Evolutionary conservation across 2,329 filamentous ascomycete species (phyloP).

Genomic region (Thermomyces lanuginosus): DNA sequence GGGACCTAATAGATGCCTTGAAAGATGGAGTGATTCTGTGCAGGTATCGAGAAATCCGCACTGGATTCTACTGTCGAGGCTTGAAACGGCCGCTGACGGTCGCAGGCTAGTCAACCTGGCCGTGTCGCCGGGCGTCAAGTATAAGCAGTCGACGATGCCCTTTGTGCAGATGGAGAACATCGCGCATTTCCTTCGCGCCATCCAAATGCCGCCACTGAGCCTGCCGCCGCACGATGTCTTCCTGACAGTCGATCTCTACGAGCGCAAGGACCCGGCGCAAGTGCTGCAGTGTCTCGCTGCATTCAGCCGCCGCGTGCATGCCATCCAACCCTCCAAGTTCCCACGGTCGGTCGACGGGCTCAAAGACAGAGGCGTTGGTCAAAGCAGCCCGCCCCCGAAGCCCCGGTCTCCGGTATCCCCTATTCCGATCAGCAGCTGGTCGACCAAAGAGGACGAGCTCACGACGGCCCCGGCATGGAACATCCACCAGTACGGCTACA

Average conservation of each 20-base stretch:
- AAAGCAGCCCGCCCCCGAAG: slow-evolving; percentile 37
- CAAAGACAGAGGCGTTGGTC: slow-evolving; percentile 40
- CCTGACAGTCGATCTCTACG: slow-evolving; percentile 89
- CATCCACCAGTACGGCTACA: slow-evolving; percentile 94
- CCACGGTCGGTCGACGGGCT: slow-evolving; percentile 55
- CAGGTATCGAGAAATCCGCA: slow-evolving; percentile 42
- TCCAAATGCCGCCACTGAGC: slow-evolving; percentile 67
- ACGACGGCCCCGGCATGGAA: slow-evolving; percentile 87
- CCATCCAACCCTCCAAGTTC: slow-evolving; percentile 56
- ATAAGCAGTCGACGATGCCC: slow-evolving; percentile 84
- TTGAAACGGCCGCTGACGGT: slow-evolving; percentile 2
- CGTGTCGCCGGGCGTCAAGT: slow-evolving; percentile 65
- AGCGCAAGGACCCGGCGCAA: slow-evolving; percentile 88
- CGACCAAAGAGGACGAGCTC: slow-evolving; percentile 64
- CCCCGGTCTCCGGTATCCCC: slow-evolving; percentile 18
- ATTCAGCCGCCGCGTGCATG: slow-evolving; percentile 75
- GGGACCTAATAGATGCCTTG: slow-evolving; percentile 68
- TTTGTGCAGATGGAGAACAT: slow-evolving; percentile 99
- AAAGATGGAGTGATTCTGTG: slow-evolving; percentile 88
- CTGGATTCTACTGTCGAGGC: slow-evolving; percentile 10
- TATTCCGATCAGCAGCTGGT: slow-evolving; percentile 67
- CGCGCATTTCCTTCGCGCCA: slow-evolving; percentile 80
- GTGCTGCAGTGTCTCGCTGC: slow-evolving; percentile 83
- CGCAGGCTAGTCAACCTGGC: slow-evolving; percentile 64
- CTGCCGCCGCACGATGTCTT: slow-evolving; percentile 91